Evolutionary conservation across 2,329 filamentous ascomycete genomes (phyloP), one percentile per base, ranked within the genome.

Genomic region (Fusarium musae): DNA sequence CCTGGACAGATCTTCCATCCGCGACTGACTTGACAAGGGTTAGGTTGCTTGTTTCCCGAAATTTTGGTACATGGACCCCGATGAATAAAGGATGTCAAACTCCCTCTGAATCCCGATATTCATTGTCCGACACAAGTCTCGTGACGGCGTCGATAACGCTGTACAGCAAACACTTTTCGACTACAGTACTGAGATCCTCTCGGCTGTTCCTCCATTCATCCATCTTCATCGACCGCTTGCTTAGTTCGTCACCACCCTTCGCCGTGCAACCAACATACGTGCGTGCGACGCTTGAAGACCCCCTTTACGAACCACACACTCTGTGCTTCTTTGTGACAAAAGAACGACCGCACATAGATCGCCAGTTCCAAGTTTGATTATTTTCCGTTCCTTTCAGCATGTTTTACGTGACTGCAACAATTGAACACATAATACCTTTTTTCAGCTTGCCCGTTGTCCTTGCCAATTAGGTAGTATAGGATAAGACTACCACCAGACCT

Each of bases 11-110:
- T 73, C 62, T 50, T 72, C 64, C 50, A 70, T 70, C 53, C 46
- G 39, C 63, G 63, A 64, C 68, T 63, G 70, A 73, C 63, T 54
- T 70, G 68, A 68, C 73, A 76, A 75, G 68, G 75, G 47, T 59
- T 34, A 37, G 32, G 56, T 57, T 65, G 52, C 28, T 26, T 28
- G n/a, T 70, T 59, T 70, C 43, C 66, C 60, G 70, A 74, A 77
- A 71, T 60, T 75, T 72, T 47, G 68, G 62, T 46, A 65, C 37
- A 44, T 49, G 34, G 34, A 65, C 40, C 47, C 43, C 43, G 42
- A 42, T 52, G 46, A 59, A 56, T 39, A 59, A 59, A 64, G 57
- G 39, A 54, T 28, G 49, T 26, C 46, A 54, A 59, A 59, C 40
- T 59, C 37, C 49, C 34, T 30, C 43, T 37, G 59, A 60, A 36